Conservation (phyloP, 2,329 filamentous ascomycete species). For the Pyrenochaeta sp. region DNA sequence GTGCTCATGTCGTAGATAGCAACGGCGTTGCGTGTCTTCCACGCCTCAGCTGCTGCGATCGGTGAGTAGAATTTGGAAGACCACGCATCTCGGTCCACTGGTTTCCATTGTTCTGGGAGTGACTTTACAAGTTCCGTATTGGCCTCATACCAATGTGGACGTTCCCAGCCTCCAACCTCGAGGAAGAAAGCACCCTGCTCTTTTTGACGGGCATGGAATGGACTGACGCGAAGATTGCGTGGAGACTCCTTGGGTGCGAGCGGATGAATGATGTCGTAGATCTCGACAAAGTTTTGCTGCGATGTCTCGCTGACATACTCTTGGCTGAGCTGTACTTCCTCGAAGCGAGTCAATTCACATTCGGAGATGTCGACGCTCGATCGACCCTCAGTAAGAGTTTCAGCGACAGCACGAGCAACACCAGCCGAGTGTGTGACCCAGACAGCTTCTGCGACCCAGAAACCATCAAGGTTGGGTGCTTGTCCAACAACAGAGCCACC, state of each 20-base stretch:
- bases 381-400: conserved; percentile 64
- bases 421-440: conserved; percentile 73
- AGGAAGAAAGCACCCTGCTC: conserved; percentile 67
- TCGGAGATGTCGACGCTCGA: conserved; percentile 65
- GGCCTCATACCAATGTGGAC: conserved; percentile 68
- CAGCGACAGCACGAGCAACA: conserved; percentile 66
- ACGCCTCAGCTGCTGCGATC: conserved; percentile 67
- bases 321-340: conserved; percentile 65
- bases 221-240: conserved; percentile 65
- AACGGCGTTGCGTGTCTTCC: conserved; percentile 69
- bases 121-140: conserved; percentile 61
- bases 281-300: conserved; percentile 67
- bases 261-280: conserved; percentile 71
- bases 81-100: conserved; percentile 66
- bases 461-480: conserved; percentile 65
- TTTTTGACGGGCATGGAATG: conserved; percentile 63
- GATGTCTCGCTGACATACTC: conserved; percentile 66
- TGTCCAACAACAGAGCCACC: conserved; percentile 67
- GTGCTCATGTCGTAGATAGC: conserved; percentile 71
- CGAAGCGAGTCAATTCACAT: conserved; percentile 67
- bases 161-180: conserved; percentile 67
- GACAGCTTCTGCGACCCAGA: conserved; percentile 70
- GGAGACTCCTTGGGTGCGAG: conserved; percentile 65
- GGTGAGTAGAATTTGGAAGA: conserved; percentile 65
- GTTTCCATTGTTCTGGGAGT: conserved; percentile 63